Evolutionary conservation across 2,329 filamentous ascomycete genomes (phyloP).

Genomic region (Colletotrichum paranaense): DNA sequence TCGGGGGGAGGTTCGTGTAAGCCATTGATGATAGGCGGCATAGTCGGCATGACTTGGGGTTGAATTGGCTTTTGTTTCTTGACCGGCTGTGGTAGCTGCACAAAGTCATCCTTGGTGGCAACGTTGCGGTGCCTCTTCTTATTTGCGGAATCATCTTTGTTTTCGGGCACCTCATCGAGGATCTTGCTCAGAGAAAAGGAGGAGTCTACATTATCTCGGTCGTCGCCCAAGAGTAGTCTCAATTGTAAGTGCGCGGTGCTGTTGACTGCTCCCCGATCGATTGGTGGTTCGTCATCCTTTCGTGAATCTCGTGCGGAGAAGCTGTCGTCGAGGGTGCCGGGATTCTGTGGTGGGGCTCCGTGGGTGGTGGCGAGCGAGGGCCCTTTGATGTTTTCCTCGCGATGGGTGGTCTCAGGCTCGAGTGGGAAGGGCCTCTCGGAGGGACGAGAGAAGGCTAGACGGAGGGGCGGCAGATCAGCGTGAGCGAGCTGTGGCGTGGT

Average conservation of each 20-base stretch:
- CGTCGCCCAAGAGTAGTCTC: slow-evolving; percentile 52
- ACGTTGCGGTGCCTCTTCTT: slow-evolving; percentile 66
- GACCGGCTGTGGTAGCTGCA: slow-evolving; percentile 72
- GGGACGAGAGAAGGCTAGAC: slow-evolving; percentile 54
- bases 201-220: slow-evolving; percentile 50
- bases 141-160: slow-evolving; percentile 56
- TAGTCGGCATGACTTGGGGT: slow-evolving; percentile 56
- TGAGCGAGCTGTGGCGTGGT: slow-evolving; percentile 59
- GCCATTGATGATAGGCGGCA: slow-evolving; percentile 74
- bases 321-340: slow-evolving; percentile 29
- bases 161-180: slow-evolving; percentile 56
- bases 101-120: slow-evolving; percentile 68
- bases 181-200: slow-evolving; percentile 59
- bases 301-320: slow-evolving; percentile 17
- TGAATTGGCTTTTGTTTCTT: slow-evolving; percentile 73
- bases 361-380: slow-evolving; percentile 35
- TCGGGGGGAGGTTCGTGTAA: slow-evolving; percentile 71
- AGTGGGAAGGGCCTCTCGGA: slow-evolving; percentile 62
- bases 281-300: slow-evolving; percentile 23
- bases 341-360: slow-evolving; percentile 17
- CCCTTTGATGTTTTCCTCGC: slow-evolving; percentile 48
- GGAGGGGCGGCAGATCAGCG: slow-evolving; percentile 65
- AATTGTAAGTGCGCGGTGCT: slow-evolving; percentile 43
- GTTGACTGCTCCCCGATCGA: slow-evolving; percentile 14
- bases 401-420: slow-evolving; percentile 59